Percentiles rank a stretch among this genome's conserved stretches.
These are phyloP conservation scores for Suillus cothurnatus DNA, from an alignment of 768 basidiomycete species.

Conservation along the genomic window DNA sequence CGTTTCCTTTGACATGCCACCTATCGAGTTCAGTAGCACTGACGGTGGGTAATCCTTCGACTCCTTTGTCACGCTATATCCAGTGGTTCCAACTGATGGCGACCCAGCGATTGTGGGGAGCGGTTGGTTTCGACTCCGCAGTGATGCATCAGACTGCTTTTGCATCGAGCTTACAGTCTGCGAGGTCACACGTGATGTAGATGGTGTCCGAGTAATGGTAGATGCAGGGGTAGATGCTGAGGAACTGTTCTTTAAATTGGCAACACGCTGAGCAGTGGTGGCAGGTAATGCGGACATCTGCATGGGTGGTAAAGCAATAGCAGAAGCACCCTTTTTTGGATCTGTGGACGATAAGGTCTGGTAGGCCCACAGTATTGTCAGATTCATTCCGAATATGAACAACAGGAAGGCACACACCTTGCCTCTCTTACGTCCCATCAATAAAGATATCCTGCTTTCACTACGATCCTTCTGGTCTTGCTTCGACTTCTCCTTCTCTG, in stretches of 20 bases:
- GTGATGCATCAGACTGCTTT: conserved; percentile 82
- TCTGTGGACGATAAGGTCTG: conserved; percentile 87
- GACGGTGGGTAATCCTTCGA: conserved; percentile 56
- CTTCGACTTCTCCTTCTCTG: conserved; percentile 57
- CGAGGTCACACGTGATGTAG: conserved; percentile 68
- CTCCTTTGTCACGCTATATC: conserved; percentile 55
- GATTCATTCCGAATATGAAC: conserved; percentile 7
- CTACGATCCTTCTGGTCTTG: conserved; percentile 84
- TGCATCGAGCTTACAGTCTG: conserved; percentile 88
- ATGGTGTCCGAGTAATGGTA: conserved; percentile 43
- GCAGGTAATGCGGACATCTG: conserved; percentile 85
- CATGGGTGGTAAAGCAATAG: conserved; percentile 83
- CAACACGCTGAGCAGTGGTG: conserved; percentile 81
- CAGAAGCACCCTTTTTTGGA: conserved; percentile 69
- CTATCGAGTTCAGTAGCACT: conserved; percentile 52
- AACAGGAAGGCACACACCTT: conserved; percentile 59
- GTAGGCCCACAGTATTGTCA: background rate
- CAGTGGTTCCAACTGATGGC: conserved; percentile 77
- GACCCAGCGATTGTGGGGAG: conserved; percentile 94
- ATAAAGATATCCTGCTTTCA: conserved; percentile 84
- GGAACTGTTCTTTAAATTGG: conserved; percentile 65
- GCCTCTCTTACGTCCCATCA: conserved; percentile 88
- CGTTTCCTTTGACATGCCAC: conserved; percentile 71
- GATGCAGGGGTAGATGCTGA: conserved; percentile 45
- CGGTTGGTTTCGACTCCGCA: conserved; percentile 66